These are phyloP conservation scores for Sclerotinia glacialis DNA, from an alignment of 2,329 filamentous ascomycete genomes.

Conservation along the genomic window DNA sequence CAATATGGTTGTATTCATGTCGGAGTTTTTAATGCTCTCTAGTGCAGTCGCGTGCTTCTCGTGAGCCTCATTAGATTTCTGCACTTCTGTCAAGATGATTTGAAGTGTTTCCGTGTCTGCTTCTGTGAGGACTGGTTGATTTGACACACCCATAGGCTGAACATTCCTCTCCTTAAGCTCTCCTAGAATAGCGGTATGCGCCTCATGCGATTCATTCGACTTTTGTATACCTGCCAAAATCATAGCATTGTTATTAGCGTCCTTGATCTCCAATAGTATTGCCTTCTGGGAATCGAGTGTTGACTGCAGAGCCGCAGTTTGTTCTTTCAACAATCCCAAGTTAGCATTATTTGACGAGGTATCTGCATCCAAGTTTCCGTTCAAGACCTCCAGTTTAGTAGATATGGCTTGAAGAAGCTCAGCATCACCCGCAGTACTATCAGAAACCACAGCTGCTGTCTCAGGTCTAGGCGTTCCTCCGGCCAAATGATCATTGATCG, in stretches of 20 bases:
- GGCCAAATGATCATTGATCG: constrained; percentile 28
- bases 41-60: constrained; percentile 26
- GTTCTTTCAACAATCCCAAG: constrained; percentile 26
- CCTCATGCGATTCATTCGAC: constrained; percentile 33
- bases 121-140: not conserved
- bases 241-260: constrained; percentile 24
- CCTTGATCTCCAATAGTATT: constrained; percentile 30
- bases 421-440: constrained; percentile 16
- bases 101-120: constrained; percentile 20
- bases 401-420: constrained; percentile 32
- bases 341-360: constrained; percentile 24
- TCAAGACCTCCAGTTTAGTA: constrained; percentile 28
- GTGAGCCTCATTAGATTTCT: constrained; percentile 19
- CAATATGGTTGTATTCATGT: constrained; percentile 25
- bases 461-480: not conserved
- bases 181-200: constrained; percentile 29
- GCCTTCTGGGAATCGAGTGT: constrained; percentile 30
- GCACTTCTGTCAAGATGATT: constrained; percentile 26
- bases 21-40: constrained; percentile 17
- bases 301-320: constrained; percentile 29
- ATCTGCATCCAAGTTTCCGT: constrained; percentile 28
- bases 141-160: not conserved
- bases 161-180: constrained; percentile 24
- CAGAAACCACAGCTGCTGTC: constrained; percentile 16
- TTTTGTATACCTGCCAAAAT: constrained; percentile 34